Base-by-base conservation (phyloP, 108 stramenopile species). In the Conticribra weissflogii region DNA sequence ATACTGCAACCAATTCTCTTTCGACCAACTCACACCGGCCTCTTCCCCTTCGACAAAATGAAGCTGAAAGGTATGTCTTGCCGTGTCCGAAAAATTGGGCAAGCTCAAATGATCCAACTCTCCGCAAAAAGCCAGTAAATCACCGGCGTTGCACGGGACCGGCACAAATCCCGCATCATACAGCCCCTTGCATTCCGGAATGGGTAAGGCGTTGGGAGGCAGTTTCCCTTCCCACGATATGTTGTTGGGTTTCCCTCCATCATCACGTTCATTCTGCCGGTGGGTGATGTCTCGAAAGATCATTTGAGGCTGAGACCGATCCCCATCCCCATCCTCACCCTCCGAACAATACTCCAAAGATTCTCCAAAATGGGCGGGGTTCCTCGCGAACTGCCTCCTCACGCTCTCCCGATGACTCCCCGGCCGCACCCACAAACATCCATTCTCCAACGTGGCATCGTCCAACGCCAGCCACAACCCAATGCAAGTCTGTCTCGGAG, bases 381-480 rank as follows among this genome's bases (percentile, higher is more conserved):
- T 96, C n/a, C 92, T 84, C 25, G 71, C 80, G 68, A 92, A 92
- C 59, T 87, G 88, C 52, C 92, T 70, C 32, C 96, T 56, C 25
- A 93, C 32, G 17, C 74, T 53, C 67, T 97, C 97, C 8, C 46
- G 41, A 75, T 97, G 97, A 33, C 90, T 92, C 31, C 83, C 81
- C 0, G 94, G 94, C 27, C 96, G 79, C 3, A 93, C 90, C 97
- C 97, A 98, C 41, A 98, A 71, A 77, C 95, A 96, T 27, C 97
- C 97, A 84, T 98, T 98, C 23, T 90, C 84, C 9, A 95, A 66
- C 0, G 95, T 96, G 0, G 95, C 91, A 68, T 92, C 93, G 64
- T 98, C 94, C 68, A 98, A 68, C 12, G 97, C 96, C 63, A 96
- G 68, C 97, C 97, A 98, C 9, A 98, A 75, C 15, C 97, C 97